A percentile compares a stretch with the other conserved stretches of the same genome.
Evolutionary conservation across 2,329 filamentous ascomycete genomes (phyloP).

Genomic region (Xylaria polymorpha): DNA sequence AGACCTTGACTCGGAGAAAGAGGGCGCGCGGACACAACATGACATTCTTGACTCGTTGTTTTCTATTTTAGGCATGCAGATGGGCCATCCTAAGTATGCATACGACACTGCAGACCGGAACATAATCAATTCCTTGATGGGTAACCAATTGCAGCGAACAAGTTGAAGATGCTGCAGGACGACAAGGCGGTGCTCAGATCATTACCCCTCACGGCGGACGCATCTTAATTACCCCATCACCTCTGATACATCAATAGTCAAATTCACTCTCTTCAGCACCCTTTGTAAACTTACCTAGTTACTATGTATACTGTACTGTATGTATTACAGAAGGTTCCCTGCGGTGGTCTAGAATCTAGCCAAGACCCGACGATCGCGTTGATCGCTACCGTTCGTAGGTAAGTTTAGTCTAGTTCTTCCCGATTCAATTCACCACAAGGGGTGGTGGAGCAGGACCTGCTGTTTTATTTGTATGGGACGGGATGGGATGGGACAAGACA

Average conservation of each 20-base stretch:
- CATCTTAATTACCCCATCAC: too few species aligned
- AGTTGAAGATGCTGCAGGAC: too few species aligned
- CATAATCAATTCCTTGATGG: too few species aligned
- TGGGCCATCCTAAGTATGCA: too few species aligned
- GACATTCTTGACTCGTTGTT: neutral
- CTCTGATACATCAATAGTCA: too few species aligned
- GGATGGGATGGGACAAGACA: too few species aligned
- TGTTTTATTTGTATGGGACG: neutral
- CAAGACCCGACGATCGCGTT: conserved; percentile 32
- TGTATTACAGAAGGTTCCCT: neutral
- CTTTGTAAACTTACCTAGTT: neutral
- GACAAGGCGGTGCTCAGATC: too few species aligned
- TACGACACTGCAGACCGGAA: too few species aligned
- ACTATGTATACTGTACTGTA: neutral
- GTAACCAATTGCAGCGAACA: too few species aligned
- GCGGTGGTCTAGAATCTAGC: neutral
- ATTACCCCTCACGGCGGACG: too few species aligned
- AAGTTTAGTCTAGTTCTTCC: conserved; percentile 3
- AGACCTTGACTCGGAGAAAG: neutral
- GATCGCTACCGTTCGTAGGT: conserved; percentile 33
- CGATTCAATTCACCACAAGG: neutral
- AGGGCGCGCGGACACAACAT: neutral
- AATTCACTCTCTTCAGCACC: too few species aligned
- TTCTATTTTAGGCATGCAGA: neutral
- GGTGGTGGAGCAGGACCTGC: neutral